Conservation (phyloP, 305 asterid genomes). For the Fraxinus xanthoxyloides region DNA sequence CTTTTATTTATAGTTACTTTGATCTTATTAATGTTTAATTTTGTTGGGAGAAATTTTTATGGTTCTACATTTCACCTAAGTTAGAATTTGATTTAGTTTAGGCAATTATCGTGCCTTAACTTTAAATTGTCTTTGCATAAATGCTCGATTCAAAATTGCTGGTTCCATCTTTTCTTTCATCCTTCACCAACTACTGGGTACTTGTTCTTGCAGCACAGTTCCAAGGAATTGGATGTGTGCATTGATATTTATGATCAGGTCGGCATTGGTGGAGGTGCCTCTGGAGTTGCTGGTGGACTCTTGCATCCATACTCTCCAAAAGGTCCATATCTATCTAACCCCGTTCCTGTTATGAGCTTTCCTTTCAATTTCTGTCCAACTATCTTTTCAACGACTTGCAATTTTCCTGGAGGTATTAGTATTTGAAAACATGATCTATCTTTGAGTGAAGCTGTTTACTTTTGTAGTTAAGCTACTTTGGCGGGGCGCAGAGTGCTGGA, state of each 20-base stretch:
- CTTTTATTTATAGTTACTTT: not conserved
- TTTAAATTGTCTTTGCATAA: not conserved
- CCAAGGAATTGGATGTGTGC: conserved; percentile 53
- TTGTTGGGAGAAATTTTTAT: not conserved
- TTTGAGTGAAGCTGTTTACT: conserved; percentile 17
- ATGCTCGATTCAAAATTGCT: not conserved
- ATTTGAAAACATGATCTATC: not conserved
- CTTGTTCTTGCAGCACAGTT: conserved; percentile 50
- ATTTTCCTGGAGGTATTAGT: not conserved
- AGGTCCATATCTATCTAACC: conserved; percentile 39
- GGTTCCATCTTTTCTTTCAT: not conserved
- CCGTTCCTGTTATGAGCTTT: conserved; percentile 9
- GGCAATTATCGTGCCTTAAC: not conserved
- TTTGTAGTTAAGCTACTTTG: conserved; percentile 88
- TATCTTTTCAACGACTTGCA: conserved; percentile 8
- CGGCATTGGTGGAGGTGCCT: conserved; percentile 97
- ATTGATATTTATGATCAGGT: conserved; percentile 84
- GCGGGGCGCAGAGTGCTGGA: conserved; percentile 89
- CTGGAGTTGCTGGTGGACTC: conserved; percentile 98
- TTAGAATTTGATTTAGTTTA: not conserved
- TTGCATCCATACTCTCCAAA: conserved; percentile 98
- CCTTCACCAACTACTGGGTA: not conserved
- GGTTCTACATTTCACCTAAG: not conserved
- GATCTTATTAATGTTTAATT: not conserved
- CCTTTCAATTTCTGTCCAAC: not conserved